Conservation (phyloP, 1,139 yeast genomes). For the Debaryomycetaceae sp. region DNA sequence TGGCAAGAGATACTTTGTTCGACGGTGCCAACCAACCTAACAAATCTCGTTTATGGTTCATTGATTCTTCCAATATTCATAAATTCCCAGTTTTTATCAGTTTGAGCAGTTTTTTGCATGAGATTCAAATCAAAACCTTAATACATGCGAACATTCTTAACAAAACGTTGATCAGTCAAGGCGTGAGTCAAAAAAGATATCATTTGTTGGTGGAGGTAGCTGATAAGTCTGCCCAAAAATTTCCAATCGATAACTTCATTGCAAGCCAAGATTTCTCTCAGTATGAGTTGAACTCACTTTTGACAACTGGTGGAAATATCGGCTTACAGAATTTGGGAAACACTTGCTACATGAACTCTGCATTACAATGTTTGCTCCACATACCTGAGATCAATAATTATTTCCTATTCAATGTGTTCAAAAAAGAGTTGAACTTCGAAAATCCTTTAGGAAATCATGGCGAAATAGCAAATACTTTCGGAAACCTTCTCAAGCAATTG, state of each 20-base stretch:
- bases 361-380: slow-evolving; percentile 85
- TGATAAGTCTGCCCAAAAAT: slow-evolving; percentile 20
- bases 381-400: slow-evolving; percentile 80
- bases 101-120: slow-evolving; percentile 26
- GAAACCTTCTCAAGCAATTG: slow-evolving; percentile 56
- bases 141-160: slow-evolving; percentile 24
- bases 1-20: slow-evolving; percentile 18
- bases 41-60: slow-evolving; percentile 40
- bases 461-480: slow-evolving; percentile 74
- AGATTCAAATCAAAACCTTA: slow-evolving; percentile 27
- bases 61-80: slow-evolving; percentile 22
- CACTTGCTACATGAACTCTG: slow-evolving; percentile 96
- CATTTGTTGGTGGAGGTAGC: slow-evolving; percentile 34
- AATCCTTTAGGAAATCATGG: slow-evolving; percentile 85
- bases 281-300: slow-evolving; percentile 13
- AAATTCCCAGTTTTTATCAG: slow-evolving; percentile 24
- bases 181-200: slow-evolving; percentile 23
- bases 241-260: slow-evolving; percentile 29
- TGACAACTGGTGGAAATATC: slow-evolving; percentile 30
- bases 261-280: slow-evolving; percentile 15
- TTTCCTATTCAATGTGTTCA: slow-evolving; percentile 61
- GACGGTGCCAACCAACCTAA: slow-evolving; percentile 15
- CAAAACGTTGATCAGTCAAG: slow-evolving; percentile 29
- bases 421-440: slow-evolving; percentile 62
- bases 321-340: slow-evolving; percentile 88